Evolutionary conservation across 371 early-diverging fungal species (phyloP).

Genomic region (Amoeboaphelidium protococcarum): DNA sequence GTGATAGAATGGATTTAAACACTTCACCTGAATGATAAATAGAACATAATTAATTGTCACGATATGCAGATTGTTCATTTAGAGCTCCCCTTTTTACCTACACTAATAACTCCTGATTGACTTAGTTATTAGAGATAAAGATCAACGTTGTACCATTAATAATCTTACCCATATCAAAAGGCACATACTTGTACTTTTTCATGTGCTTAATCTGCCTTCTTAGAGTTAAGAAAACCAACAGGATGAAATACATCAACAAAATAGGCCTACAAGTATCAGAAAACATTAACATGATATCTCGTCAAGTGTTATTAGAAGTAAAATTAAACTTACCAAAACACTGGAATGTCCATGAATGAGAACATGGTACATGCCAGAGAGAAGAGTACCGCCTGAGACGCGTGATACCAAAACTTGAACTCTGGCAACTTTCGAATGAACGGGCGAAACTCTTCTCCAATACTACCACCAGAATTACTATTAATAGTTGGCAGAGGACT

Average conservation of each 20-base stretch:
- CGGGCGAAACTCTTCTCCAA: constrained; percentile 91
- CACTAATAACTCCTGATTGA: not conserved
- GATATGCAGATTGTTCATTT: not conserved
- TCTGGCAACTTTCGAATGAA: constrained; percentile 97
- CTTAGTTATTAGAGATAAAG: not conserved
- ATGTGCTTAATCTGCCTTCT: constrained; percentile 87
- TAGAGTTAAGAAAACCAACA: constrained; percentile 83
- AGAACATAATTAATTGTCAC: no score
- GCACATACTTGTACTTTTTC: constrained; percentile 90
- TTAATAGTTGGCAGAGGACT: not conserved
- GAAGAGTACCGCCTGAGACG: constrained; percentile 47
- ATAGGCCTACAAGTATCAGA: constrained; percentile 1
- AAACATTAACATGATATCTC: not conserved
- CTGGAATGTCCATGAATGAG: constrained; percentile 78
- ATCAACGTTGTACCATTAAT: no score
- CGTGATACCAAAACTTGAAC: constrained; percentile 92
- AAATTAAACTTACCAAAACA: constrained; percentile 42
- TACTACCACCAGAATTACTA: no score
- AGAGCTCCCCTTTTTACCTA: not conserved
- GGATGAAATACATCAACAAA: constrained; percentile 62
- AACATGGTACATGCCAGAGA: constrained; percentile 62
- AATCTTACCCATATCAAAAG: constrained; percentile 89
- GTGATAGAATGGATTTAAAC: no score
- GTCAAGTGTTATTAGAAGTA: not conserved
- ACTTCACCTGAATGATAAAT: no score